A percentile compares a stretch with the other conserved stretches of the same genome.
Conservation (phyloP, 352 stramenopile genomes). For the Globisporangium uncinulatum region DNA sequence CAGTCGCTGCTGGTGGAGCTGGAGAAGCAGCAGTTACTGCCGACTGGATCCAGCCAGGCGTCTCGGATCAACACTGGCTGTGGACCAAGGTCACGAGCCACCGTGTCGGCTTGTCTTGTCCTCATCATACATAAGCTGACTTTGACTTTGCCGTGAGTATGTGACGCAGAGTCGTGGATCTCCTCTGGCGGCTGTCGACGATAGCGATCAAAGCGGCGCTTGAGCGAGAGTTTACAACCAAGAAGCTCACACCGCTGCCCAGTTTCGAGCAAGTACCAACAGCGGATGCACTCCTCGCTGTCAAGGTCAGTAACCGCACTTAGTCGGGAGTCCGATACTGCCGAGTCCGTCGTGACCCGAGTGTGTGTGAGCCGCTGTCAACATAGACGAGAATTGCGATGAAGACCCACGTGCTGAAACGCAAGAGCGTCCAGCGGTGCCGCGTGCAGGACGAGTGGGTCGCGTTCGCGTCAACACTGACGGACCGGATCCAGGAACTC, state of each 20-base stretch:
- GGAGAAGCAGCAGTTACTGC: conserved; percentile 36
- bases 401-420: conserved; percentile 34
- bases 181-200: conserved; percentile 48
- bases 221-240: conserved; percentile 11
- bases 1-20: conserved; percentile 33
- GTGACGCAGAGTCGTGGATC: conserved; percentile 32
- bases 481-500: conserved; percentile 31
- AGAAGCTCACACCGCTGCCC: conserved; percentile 9
- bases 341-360: neutral
- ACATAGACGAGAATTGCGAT: conserved; percentile 33
- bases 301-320: conserved; percentile 12
- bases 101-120: neutral
- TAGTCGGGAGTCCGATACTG: too few relatives aligned
- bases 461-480: conserved; percentile 22
- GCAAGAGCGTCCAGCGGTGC: conserved; percentile 27
- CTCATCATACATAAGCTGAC: neutral
- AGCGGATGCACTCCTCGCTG: conserved; percentile 9
- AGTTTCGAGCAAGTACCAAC: neutral
- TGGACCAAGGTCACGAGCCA: conserved; percentile 25
- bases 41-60: conserved; percentile 43
- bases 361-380: neutral
- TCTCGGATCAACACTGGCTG: conserved; percentile 47
- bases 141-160: neutral
- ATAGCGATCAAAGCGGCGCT: conserved; percentile 29
- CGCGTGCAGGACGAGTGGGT: conserved; percentile 41